phyloP scores from a whole-genome alignment of 2,329 filamentous ascomycete species.

The Huntiella abstrusa region DNA sequence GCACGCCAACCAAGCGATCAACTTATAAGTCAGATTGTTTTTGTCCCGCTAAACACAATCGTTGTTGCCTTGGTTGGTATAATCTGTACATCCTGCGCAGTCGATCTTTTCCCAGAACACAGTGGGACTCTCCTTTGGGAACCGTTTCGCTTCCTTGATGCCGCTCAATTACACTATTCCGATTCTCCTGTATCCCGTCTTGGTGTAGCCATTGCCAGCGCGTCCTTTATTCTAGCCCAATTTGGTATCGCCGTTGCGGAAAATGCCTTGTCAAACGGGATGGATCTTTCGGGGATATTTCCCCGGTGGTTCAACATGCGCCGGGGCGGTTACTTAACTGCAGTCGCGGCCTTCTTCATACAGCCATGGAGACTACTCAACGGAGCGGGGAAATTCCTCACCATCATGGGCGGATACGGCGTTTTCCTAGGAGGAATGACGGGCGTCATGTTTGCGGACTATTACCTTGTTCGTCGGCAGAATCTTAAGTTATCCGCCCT shows the following conservation, averaged over 20 bases:
- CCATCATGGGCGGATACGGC: slow-evolving; percentile 17
- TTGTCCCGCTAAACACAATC: slow-evolving; percentile 22
- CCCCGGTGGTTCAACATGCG: slow-evolving; percentile 11
- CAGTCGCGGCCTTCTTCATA: slow-evolving; percentile 6
- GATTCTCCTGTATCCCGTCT: slow-evolving; percentile 14
- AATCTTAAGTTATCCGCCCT: slow-evolving; percentile 23
- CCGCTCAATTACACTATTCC: slow-evolving; percentile 21
- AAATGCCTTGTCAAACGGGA: slow-evolving; percentile 10
- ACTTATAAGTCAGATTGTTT: slow-evolving; percentile 21
- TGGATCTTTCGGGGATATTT: slow-evolving; percentile 10
- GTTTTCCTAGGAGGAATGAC: slow-evolving; percentile 23
- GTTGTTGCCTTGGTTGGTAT: slow-evolving; percentile 17
- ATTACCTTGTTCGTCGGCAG: slow-evolving; percentile 19
- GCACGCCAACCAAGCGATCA: slow-evolving; percentile 13
- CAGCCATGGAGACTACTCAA: slow-evolving; percentile 18
- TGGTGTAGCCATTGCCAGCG: slow-evolving; percentile 15
- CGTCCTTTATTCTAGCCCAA: slow-evolving; percentile 26
- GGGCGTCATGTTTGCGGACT: slow-evolving; percentile 23
- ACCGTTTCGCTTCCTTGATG: slow-evolving; percentile 28
- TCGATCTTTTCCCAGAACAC: slow-evolving; percentile 25
- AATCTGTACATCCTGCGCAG: slow-evolving; percentile 23
- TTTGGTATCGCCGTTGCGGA: slow-evolving; percentile 13
- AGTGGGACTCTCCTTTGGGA: slow-evolving; percentile 21
- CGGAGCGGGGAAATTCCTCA: slow-evolving; percentile 16
- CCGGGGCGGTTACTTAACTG: slow-evolving; percentile 9